Evolutionary conservation across 1,139 yeast genomes (phyloP).

Genomic region (Candida tetrigidarum): DNA sequence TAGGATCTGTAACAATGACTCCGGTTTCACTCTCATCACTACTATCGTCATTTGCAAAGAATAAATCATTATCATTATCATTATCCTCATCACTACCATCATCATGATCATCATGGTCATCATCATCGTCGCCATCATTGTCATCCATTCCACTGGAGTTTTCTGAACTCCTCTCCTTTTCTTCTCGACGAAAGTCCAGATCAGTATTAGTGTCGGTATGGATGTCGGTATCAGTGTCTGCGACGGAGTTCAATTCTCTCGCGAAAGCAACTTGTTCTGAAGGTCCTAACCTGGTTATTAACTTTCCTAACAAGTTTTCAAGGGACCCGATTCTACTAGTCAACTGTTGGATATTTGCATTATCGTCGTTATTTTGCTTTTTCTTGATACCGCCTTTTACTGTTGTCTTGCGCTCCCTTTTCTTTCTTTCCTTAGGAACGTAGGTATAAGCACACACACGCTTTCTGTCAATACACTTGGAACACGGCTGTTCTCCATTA

Average conservation of each 20-base stretch:
- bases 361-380: neutral
- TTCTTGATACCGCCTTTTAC: neutral
- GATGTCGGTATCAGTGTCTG: neutral
- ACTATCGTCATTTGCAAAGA: neutral
- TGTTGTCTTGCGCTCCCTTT: conserved; percentile 12
- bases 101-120: no score
- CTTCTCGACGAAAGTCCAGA: no score
- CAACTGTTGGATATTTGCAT: conserved; percentile 14
- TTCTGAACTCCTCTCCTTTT: neutral
- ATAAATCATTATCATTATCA: conserved; percentile 4
- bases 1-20: conserved; percentile 9
- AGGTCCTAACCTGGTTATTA: conserved; percentile 16
- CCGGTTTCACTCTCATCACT: neutral
- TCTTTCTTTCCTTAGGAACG: conserved; percentile 21
- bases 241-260: conserved; percentile 1
- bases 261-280: conserved; percentile 4
- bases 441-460: conserved; percentile 29
- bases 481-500: conserved; percentile 50
- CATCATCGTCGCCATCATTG: conserved; percentile 10
- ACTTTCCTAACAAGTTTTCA: conserved; percentile 14
- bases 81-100: conserved; percentile 7
- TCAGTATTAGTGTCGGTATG: no score
- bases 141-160: conserved; percentile 8
- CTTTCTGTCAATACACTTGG: conserved; percentile 38
- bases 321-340: conserved; percentile 15